A percentile compares a stretch with the other conserved stretches of the same genome.
Conservation (phyloP, 192 early-diverging fungal species). For the Entophlyctis luteolus region DNA sequence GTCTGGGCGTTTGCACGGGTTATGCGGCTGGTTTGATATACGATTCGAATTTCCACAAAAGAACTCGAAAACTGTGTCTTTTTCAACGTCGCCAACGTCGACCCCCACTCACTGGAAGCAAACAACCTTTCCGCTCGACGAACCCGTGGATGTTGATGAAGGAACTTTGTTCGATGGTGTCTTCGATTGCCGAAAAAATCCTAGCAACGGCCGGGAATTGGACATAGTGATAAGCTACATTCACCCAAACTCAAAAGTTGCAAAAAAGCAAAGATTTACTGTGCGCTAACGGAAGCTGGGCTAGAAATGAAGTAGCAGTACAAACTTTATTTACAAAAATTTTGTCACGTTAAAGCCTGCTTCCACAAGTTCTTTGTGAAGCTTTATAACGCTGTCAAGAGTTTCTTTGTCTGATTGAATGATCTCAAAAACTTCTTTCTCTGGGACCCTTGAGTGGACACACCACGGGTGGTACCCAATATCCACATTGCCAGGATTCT, state of each 20-base stretch:
- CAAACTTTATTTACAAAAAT: neutral
- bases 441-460: constrained; percentile 5
- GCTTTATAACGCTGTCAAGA: neutral
- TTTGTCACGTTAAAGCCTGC: neutral
- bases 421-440: constrained; percentile 7
- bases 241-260: constrained; percentile 6
- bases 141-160: constrained; percentile 51
- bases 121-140: constrained; percentile 72
- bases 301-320: neutral
- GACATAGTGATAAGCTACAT: constrained; percentile 42
- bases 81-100: constrained; percentile 71
- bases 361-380: constrained; percentile 11
- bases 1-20: constrained; percentile 65
- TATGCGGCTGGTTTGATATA: constrained; percentile 93
- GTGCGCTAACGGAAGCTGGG: neutral
- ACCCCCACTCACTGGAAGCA: constrained; percentile 98
- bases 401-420: neutral
- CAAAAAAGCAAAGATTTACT: constrained; percentile 20
- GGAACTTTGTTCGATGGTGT: constrained; percentile 42
- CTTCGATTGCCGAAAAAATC: constrained; percentile 64
- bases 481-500: constrained; percentile 32
- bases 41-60: constrained; percentile 58
- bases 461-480: constrained; percentile 36
- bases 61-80: constrained; percentile 34
- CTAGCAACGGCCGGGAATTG: constrained; percentile 67